Conservation (phyloP, 768 basidiomycete genomes). For the Plicaturopsis crispa region DNA sequence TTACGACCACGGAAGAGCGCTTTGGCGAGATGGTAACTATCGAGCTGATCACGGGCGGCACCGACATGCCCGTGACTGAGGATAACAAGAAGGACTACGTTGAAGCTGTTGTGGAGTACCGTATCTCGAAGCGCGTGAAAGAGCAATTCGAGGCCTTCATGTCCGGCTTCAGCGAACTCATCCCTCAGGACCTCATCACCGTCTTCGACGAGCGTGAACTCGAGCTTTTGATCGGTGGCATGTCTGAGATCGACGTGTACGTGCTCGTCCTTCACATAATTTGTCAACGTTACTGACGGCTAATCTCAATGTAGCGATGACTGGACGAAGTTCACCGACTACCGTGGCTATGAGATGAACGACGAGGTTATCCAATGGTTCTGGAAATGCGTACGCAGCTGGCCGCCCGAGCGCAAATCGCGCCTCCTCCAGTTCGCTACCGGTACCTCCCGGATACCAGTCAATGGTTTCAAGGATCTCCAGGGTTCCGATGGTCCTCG, state of each 20-base stretch:
- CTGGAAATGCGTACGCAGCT: slow-evolving; percentile 97
- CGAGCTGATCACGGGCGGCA: slow-evolving; percentile 87
- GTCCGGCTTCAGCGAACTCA: slow-evolving; percentile 99
- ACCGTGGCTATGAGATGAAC: slow-evolving; percentile 91
- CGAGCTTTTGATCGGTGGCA: slow-evolving; percentile 95
- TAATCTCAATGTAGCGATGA: slow-evolving; percentile 55
- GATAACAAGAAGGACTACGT: slow-evolving; percentile 99
- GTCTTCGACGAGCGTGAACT: slow-evolving; percentile 99
- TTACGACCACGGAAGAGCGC: slow-evolving; percentile 93
- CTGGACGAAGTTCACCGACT: slow-evolving; percentile 99
- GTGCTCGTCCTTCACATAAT: slow-evolving; percentile 22
- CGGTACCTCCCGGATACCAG: slow-evolving; percentile 93
- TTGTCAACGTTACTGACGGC: slow-evolving; percentile 1
- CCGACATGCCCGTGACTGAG: slow-evolving; percentile 81
- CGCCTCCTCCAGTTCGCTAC: slow-evolving; percentile 95
- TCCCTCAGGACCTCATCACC: slow-evolving; percentile 95
- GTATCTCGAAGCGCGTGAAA: slow-evolving; percentile 94
- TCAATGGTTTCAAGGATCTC: slow-evolving; percentile 97
- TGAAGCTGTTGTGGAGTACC: slow-evolving; percentile 89
- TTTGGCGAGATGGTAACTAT: slow-evolving; percentile 98
- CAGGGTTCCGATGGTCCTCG: slow-evolving; percentile 97
- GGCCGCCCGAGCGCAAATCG: slow-evolving; percentile 98
- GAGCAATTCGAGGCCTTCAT: slow-evolving; percentile 99
- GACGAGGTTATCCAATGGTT: slow-evolving; percentile 99
- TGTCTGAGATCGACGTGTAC: slow-evolving; percentile 99